A percentile compares a stretch with the other conserved stretches of the same genome.
Conservation (phyloP, 2,329 filamentous ascomycete genomes). For the Xylaria arbuscula region DNA sequence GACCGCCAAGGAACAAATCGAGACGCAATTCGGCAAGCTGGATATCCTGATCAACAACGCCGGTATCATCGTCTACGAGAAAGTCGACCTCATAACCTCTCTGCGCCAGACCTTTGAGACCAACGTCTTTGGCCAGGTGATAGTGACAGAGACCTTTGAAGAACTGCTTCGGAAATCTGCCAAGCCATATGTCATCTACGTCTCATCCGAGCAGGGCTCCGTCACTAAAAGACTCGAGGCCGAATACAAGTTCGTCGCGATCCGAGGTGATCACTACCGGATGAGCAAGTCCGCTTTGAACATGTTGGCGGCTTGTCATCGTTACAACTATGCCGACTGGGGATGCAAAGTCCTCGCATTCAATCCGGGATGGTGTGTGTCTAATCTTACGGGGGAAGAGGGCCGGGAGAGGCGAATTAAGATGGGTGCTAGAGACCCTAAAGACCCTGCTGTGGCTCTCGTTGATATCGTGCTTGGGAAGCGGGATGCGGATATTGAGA, state of each 20-base stretch:
- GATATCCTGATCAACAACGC: slow-evolving; percentile 70
- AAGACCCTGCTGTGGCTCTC: slow-evolving; percentile 45
- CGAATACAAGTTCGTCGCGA: slow-evolving; percentile 24
- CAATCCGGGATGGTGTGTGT: slow-evolving; percentile 51
- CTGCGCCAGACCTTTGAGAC: slow-evolving; percentile 62
- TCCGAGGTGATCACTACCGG: slow-evolving; percentile 48
- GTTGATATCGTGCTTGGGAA: slow-evolving; percentile 46
- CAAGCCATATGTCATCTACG: slow-evolving; percentile 49
- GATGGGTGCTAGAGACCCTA: slow-evolving; percentile 44
- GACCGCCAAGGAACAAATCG: slow-evolving; percentile 62
- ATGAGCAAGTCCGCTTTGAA: slow-evolving; percentile 54
- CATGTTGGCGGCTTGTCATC: slow-evolving; percentile 50
- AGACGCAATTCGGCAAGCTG: slow-evolving; percentile 58
- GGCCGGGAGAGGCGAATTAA: slow-evolving; percentile 42
- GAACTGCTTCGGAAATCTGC: slow-evolving; percentile 49
- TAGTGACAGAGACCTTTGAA: slow-evolving; percentile 49
- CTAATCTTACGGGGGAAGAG: slow-evolving; percentile 48
- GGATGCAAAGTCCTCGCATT: slow-evolving; percentile 50
- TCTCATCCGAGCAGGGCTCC: slow-evolving; percentile 51
- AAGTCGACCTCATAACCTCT: slow-evolving; percentile 64
- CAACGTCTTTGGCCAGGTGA: slow-evolving; percentile 49
- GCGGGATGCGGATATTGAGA: slow-evolving; percentile 43
- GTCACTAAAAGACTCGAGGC: slow-evolving; percentile 45
- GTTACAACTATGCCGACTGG: slow-evolving; percentile 46
- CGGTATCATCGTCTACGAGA: slow-evolving; percentile 65